Base-by-base conservation (phyloP, 768 basidiomycete genomes). In the Leccinum rimulosum region DNA sequence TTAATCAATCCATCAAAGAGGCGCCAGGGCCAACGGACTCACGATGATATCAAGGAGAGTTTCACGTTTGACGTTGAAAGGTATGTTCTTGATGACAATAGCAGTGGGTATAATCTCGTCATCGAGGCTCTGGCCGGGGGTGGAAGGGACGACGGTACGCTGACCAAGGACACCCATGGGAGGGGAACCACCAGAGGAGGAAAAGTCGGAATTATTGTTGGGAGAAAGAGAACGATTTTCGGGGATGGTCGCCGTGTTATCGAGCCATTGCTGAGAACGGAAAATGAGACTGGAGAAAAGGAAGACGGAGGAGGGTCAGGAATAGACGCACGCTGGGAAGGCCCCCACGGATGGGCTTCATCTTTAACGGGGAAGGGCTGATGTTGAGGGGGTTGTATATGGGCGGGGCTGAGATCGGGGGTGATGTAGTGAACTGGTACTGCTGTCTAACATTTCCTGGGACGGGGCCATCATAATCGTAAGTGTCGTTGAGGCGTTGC, bases 1-100 rank as follows among this genome's bases (percentile, higher is more conserved):
- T 55, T 47, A 52, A 66, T 64, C 48, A 68, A 51, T 15, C 10
- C 14, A 56, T 62, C 35, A 31, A 7, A 27, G 17, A 64, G 54
- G 14, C 36, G 43, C 31, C 31, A 50, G 48, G 38, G 54, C n/a
- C n/a, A 45, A 61, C 64, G 53, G 51, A 84, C 93, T 64, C 58
- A 96, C 95, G 73, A 99, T 98, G 73, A 98, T 94, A 78, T 91
- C 89, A 70, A 98, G 86, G 66, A 99, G 84, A 48, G 93, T 93
- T 78, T 98, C 96, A 70, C 93, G 88, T 78, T 95, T 93, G 65
- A 98, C 94, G 69, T 95, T 95, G 82, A 99, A 99, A 65, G 96
- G 96, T 79, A 99, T 99, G 81, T 98, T 98, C 85, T 99, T 99
- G 76, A 99, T 98, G 72, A 99, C 97, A 70, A 99, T 98, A 56